Evolutionary conservation across 2,329 filamentous ascomycete genomes (phyloP).

Genomic region (Madurella mycetomatis): DNA sequence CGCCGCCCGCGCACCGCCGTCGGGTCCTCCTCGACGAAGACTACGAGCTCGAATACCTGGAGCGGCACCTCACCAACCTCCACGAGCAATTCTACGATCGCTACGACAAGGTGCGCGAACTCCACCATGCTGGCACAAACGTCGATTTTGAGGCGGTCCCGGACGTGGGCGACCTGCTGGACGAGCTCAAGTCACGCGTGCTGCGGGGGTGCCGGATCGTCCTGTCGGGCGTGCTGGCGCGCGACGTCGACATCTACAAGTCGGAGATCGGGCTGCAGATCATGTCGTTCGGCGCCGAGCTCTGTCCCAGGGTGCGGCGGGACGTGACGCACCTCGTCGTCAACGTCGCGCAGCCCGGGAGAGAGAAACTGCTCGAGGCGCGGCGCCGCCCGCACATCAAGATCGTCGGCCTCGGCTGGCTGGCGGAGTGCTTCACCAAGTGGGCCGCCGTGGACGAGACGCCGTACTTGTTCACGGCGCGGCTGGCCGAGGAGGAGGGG

Average conservation of each 20-base stretch:
- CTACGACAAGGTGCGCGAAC: constrained; percentile 58
- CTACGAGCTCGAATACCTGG: constrained; percentile 70
- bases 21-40: constrained; percentile 86
- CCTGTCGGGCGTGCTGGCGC: constrained; percentile 83
- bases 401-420: constrained; percentile 89
- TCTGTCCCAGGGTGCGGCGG: constrained; percentile 53
- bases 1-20: constrained; percentile 51
- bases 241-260: constrained; percentile 71
- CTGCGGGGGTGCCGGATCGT: constrained; percentile 74
- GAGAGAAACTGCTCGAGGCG: constrained; percentile 86
- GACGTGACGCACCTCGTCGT: constrained; percentile 72
- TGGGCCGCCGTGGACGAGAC: constrained; percentile 78
- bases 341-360: constrained; percentile 66
- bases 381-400: constrained; percentile 74
- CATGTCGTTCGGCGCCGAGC: constrained; percentile 73
- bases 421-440: constrained; percentile 75
- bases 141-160: constrained; percentile 59
- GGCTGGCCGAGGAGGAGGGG: constrained; percentile 55
- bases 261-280: constrained; percentile 88
- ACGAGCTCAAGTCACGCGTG: constrained; percentile 70
- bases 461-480: constrained; percentile 67
- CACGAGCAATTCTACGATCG: constrained; percentile 79
- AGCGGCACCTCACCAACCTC: constrained; percentile 68
- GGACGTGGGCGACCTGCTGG: constrained; percentile 81
- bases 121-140: constrained; percentile 33